Conservation (phyloP, 2,329 filamentous ascomycete species). For the Aspergillus jensenii region DNA sequence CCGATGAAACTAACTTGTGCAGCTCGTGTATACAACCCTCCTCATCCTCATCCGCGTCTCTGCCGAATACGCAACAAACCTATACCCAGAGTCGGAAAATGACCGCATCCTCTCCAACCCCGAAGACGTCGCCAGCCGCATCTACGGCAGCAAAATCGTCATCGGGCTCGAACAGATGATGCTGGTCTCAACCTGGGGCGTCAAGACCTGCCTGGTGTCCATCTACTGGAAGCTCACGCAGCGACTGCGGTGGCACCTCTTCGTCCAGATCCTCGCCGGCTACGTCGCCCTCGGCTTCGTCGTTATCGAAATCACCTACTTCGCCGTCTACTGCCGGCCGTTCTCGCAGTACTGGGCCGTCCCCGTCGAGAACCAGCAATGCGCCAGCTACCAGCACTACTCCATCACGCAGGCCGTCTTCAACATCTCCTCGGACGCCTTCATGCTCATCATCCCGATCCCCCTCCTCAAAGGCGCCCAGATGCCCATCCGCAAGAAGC, state of each 20-base stretch:
- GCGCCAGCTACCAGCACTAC: slow-evolving; percentile 42
- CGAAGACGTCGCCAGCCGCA: neutral
- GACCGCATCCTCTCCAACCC: neutral
- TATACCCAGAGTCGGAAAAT: neutral
- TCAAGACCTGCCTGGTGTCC: slow-evolving; percentile 5
- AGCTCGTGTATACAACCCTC: slow-evolving; percentile 7
- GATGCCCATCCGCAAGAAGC: slow-evolving; percentile 34
- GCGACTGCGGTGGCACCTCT: neutral
- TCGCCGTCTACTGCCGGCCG: slow-evolving; percentile 51
- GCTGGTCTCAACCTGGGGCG: slow-evolving; percentile 8
- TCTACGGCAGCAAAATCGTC: slow-evolving; percentile 11
- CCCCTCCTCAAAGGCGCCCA: slow-evolving; percentile 38
- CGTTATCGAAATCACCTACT: slow-evolving; percentile 51
- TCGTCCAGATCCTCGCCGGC: slow-evolving; percentile 14
- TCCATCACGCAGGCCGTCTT: slow-evolving; percentile 47
- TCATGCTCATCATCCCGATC: slow-evolving; percentile 41
- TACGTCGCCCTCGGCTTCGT: slow-evolving; percentile 48
- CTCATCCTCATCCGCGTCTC: slow-evolving; percentile 10
- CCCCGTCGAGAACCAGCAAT: slow-evolving; percentile 40
- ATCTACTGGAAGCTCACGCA: slow-evolving; percentile 11
- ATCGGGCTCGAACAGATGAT: slow-evolving; percentile 10
- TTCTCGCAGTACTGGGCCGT: slow-evolving; percentile 53
- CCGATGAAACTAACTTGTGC: neutral
- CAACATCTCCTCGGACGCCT: slow-evolving; percentile 43
- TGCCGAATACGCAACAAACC: slow-evolving; percentile 9